Base-by-base conservation (phyloP, 108 stramenopile genomes). In the Cyclotella sp. region DNA sequence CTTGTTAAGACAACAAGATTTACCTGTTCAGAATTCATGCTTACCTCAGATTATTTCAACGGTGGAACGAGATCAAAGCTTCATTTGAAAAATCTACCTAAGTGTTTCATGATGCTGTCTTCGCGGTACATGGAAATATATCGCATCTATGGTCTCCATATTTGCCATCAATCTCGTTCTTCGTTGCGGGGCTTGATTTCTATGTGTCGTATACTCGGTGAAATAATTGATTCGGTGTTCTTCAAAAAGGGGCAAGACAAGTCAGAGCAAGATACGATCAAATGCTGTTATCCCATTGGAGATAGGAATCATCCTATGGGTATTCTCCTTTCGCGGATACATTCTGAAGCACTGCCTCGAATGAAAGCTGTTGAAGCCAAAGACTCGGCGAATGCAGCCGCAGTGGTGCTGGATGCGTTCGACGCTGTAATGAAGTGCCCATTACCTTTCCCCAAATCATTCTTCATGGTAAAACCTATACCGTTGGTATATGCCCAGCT, bases 91-190 rank as follows among this genome's bases (percentile, higher is more conserved):
- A 78, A 70, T 39, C 21, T 70, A 6, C 43, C 62, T 9, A 71
- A 66, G 22, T 61, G 55, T 27, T 78, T 78, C 51, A 29, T 16
- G 18, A 28, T 71, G 63, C 42, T 78, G 22, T 53, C 54, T 58
- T 64, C 70, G 14, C 77, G 64, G 30, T 78, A 67, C n/a, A 72
- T 29, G 19, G 41, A 78, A 40, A 57, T 78, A 19, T 65, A 78
- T 71, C 62, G 52, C 3, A 40, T 78, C 1, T 78, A 39, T 53
- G 77, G 77, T 18, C 63, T 78, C 9, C 77, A 78, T 65, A 42
- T 30, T 34, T 78, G 77, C 51, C 52, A 71, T 15, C 77, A 78
- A 63, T 70, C 77, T 27, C 39, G 70, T 19, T 64, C 77, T 9
- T 16, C 70, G 26, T 39, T 78, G 46, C 77, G 77, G 34, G 54